These are phyloP conservation scores for Phanerodontia chrysosporium DNA, from an alignment of 768 basidiomycete species.

Conservation along the genomic window DNA sequence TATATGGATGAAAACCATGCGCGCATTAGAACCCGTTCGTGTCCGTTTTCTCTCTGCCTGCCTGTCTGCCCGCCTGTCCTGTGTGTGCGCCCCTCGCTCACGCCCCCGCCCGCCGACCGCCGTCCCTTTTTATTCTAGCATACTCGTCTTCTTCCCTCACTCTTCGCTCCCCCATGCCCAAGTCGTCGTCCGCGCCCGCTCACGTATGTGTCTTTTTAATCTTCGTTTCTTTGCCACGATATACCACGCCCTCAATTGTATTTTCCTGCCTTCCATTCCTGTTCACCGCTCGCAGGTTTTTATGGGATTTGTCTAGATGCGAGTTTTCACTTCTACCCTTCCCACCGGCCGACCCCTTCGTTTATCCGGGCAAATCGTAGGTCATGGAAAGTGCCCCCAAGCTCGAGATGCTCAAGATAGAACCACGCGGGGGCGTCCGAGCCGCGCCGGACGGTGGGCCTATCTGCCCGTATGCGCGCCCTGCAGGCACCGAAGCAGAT, in stretches of 20 bases:
- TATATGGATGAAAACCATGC: slow-evolving; percentile 1
- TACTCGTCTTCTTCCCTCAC: neutral
- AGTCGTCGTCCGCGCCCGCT: neutral
- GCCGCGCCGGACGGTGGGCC: too few species aligned
- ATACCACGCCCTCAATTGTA: neutral
- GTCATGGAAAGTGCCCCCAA: too few species aligned
- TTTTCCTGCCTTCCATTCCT: neutral
- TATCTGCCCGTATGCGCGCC: too few species aligned
- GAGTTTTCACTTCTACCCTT: too few species aligned
- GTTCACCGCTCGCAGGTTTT: neutral
- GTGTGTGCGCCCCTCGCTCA: neutral
- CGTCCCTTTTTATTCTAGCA: neutral
- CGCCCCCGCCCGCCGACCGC: neutral
- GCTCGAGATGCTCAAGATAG: too few species aligned
- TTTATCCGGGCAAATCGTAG: too few species aligned
- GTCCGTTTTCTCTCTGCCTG: neutral
- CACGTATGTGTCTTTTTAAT: neutral
- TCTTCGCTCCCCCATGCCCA: neutral
- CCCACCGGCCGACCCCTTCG: too few species aligned
- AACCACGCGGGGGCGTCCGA: too few species aligned
- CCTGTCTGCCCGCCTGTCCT: neutral
- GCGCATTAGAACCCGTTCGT: neutral
- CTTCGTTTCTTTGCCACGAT: too few species aligned
- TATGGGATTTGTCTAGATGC: neutral
- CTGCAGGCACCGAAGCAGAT: too few species aligned